A percentile compares a stretch with the other conserved stretches of the same genome.
These are phyloP conservation scores for Spiromastix sp. DNA, from an alignment of 2,329 filamentous ascomycete genomes.

Conservation along the genomic window DNA sequence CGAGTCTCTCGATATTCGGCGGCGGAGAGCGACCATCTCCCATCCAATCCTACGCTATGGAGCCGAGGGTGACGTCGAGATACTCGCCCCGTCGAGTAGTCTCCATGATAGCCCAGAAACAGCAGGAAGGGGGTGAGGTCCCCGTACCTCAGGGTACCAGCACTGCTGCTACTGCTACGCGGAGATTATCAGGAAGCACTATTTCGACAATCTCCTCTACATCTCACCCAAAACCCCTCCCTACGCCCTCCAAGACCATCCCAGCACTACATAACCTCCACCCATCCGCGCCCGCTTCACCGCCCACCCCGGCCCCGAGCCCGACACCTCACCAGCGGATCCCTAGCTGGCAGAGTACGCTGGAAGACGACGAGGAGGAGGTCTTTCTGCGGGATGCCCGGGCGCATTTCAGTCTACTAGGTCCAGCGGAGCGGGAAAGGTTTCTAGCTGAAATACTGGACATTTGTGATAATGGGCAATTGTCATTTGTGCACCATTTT, in stretches of 20 bases:
- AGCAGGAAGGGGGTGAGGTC: conserved; percentile 2
- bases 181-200: conserved; percentile 21
- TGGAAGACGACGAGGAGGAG: conserved; percentile 76
- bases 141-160: not conserved
- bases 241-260: conserved; percentile 40
- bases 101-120: conserved; percentile 1
- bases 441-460: conserved; percentile 83
- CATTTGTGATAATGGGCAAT: conserved; percentile 85
- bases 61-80: conserved; percentile 1
- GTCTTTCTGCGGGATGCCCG: conserved; percentile 70
- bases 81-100: conserved; percentile 3
- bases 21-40: too few relatives aligned
- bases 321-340: conserved; percentile 52
- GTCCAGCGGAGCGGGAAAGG: conserved; percentile 63
- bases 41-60: conserved; percentile 1
- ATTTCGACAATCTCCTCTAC: conserved; percentile 16
- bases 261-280: conserved; percentile 44
- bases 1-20: too few relatives aligned
- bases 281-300: conserved; percentile 54
- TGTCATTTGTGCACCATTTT: conserved; percentile 94
- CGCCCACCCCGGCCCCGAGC: conserved; percentile 57
- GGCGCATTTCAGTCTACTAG: conserved; percentile 68
- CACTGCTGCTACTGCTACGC: conserved; percentile 17
- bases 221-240: conserved; percentile 30
- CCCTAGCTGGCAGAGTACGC: conserved; percentile 37